phyloP scores from a whole-genome alignment of 2,329 filamentous ascomycete genomes.

The Fusarium humuli region DNA sequence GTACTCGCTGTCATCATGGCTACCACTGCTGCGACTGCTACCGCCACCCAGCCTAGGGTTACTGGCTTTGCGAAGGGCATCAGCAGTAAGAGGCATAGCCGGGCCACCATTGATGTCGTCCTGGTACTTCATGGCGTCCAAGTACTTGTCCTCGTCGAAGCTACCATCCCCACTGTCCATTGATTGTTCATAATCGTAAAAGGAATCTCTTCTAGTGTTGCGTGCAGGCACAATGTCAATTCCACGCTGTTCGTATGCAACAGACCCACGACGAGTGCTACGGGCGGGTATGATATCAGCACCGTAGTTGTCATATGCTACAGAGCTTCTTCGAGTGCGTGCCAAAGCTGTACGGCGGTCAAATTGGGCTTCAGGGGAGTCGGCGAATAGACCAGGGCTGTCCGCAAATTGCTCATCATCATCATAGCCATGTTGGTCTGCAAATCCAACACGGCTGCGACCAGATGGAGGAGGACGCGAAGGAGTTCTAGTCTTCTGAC shows the following conservation, averaged over 20 bases:
- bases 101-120: conserved; percentile 62
- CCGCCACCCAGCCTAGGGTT: conserved; percentile 57
- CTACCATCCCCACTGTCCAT: conserved; percentile 50
- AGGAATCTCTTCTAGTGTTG: conserved; percentile 54
- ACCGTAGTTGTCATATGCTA: conserved; percentile 54
- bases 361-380: conserved; percentile 53
- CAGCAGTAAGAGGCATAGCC: conserved; percentile 64
- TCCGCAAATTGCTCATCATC: conserved; percentile 53
- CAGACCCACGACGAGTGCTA: conserved; percentile 49
- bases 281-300: conserved; percentile 53
- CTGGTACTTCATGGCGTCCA: conserved; percentile 60
- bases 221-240: conserved; percentile 53
- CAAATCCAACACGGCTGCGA: conserved; percentile 51
- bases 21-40: conserved; percentile 69
- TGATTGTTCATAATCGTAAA: conserved; percentile 54
- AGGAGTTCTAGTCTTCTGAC: conserved; percentile 49
- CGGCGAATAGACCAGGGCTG: conserved; percentile 54
- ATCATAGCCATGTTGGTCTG: conserved; percentile 50
- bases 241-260: conserved; percentile 54
- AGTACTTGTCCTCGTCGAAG: conserved; percentile 54
- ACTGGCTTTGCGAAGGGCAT: conserved; percentile 64
- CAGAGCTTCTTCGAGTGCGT: conserved; percentile 52
- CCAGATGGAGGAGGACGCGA: conserved; percentile 49
- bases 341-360: conserved; percentile 51
- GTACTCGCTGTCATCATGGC: conserved; percentile 72